Conservation (phyloP, 2,329 filamentous ascomycete genomes). For the Cladosporium cucumerinum region DNA sequence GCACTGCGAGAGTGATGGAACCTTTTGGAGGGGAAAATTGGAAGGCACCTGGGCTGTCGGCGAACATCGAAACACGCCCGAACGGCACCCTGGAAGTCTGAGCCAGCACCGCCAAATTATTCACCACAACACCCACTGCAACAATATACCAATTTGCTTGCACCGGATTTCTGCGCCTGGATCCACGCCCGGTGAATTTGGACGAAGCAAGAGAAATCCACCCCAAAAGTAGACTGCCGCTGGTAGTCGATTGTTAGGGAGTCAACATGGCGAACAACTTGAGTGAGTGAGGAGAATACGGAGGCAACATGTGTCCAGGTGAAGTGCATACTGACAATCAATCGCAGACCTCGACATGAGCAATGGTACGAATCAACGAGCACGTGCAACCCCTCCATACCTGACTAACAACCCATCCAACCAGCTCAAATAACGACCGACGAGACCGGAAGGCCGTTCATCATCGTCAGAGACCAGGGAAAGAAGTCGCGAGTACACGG, state of each 20-base stretch:
- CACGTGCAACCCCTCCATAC: slow-evolving; percentile 7
- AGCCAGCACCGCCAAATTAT: background rate
- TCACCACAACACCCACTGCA: background rate
- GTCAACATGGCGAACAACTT: slow-evolving; percentile 19
- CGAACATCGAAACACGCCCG: slow-evolving; percentile 5
- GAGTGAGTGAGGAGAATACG: slow-evolving; percentile 3
- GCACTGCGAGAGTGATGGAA: background rate
- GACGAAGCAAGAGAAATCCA: background rate
- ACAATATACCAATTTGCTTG: background rate
- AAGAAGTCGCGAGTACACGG: slow-evolving; percentile 97
- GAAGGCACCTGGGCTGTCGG: background rate
- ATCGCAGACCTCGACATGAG: slow-evolving; percentile 73
- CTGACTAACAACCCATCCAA: slow-evolving; percentile 5
- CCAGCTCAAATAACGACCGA: slow-evolving; percentile 81
- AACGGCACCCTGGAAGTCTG: background rate
- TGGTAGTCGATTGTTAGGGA: slow-evolving; percentile 48
- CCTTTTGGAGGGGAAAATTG: slow-evolving; percentile 1
- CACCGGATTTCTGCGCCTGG: background rate
- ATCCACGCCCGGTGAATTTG: background rate
- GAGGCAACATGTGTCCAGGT: slow-evolving; percentile 15
- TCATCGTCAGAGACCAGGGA: slow-evolving; percentile 96
- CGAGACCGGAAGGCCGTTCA: slow-evolving; percentile 95
- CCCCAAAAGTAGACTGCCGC: slow-evolving; percentile 10
- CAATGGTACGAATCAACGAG: slow-evolving; percentile 59
- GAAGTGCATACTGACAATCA: slow-evolving; percentile 27